A percentile compares a stretch with the other conserved stretches of the same genome.
phyloP scores from a whole-genome alignment of 2,329 filamentous ascomycete species.

The Fusarium papillatum region DNA sequence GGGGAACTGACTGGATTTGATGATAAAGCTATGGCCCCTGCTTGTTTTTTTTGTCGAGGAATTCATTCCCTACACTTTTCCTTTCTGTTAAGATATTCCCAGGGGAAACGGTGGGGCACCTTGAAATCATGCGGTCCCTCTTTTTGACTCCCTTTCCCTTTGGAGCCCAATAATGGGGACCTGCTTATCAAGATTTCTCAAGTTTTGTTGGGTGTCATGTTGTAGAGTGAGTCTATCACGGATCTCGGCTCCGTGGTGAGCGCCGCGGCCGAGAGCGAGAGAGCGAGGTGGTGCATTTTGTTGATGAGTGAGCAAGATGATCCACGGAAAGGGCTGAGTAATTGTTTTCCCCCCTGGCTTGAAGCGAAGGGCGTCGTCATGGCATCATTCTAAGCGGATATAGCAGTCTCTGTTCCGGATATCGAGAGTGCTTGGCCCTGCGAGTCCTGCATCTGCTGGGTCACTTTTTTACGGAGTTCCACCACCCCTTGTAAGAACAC shows the following conservation, averaged over 20 bases:
- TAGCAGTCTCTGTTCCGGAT: conserved; percentile 26
- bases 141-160: conserved; percentile 12
- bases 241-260: conserved; percentile 32
- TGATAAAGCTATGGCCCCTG: background rate
- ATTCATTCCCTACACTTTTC: background rate
- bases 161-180: conserved; percentile 39
- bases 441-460: conserved; percentile 4
- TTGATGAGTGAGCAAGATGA: conserved; percentile 22
- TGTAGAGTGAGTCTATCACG: background rate
- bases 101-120: conserved; percentile 25
- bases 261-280: conserved; percentile 21
- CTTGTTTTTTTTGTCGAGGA: background rate
- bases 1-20: background rate
- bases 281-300: background rate
- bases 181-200: background rate
- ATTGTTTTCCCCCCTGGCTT: background rate
- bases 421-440: conserved; percentile 16
- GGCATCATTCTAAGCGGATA: conserved; percentile 19
- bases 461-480: background rate
- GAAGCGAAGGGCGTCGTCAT: background rate
- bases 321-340: conserved; percentile 4
- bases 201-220: background rate
- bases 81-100: conserved; percentile 16
- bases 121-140: conserved; percentile 6
- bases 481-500: background rate